These are phyloP conservation scores for Aureobasidium sp. DNA, from an alignment of 2,329 filamentous ascomycete species.

Conservation along the genomic window DNA sequence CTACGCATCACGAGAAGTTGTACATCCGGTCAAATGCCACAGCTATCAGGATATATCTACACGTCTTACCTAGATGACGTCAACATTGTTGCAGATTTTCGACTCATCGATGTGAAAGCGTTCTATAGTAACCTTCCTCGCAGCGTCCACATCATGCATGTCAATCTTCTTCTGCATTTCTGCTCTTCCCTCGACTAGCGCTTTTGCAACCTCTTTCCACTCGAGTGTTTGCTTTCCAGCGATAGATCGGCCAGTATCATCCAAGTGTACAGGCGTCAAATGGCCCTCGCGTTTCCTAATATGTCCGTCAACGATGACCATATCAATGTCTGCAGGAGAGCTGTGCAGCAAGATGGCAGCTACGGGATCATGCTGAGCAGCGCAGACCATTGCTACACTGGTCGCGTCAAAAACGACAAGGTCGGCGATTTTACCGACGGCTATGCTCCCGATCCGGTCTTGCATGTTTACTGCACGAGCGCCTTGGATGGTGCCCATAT, in stretches of 20 bases:
- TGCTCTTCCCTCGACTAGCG: background rate
- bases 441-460: slow-evolving; percentile 38
- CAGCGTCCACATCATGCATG: background rate
- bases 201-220: background rate
- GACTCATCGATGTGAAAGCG: background rate
- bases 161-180: background rate
- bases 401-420: slow-evolving; percentile 42
- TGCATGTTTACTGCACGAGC: slow-evolving; percentile 39
- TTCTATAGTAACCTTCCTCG: background rate
- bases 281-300: background rate
- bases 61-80: background rate
- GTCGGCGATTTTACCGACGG: slow-evolving; percentile 43
- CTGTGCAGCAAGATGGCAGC: slow-evolving; percentile 40
- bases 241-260: background rate
- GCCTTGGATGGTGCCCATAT: slow-evolving; percentile 44
- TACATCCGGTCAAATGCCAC: background rate
- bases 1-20: background rate
- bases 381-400: slow-evolving; percentile 37
- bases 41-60: background rate
- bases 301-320: slow-evolving; percentile 32
- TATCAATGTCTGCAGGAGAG: slow-evolving; percentile 35
- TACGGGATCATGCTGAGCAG: slow-evolving; percentile 36
- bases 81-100: background rate
- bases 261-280: background rate
- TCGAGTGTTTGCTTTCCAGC: background rate